A percentile compares a stretch with the other conserved stretches of the same genome.
Conservation (phyloP, 495 filamentous ascomycete species). For the Xylaria intraflava region DNA sequence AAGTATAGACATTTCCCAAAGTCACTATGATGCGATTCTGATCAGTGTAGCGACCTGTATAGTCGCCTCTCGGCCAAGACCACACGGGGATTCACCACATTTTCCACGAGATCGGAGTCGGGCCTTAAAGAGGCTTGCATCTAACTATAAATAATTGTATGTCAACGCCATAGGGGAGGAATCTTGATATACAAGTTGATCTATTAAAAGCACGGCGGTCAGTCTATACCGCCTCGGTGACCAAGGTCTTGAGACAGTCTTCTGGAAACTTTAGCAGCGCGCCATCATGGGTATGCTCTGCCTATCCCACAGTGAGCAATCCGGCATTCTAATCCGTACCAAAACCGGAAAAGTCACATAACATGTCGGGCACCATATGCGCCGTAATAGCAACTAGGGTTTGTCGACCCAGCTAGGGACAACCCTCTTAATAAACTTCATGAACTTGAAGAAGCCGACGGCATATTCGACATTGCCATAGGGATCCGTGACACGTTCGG, state of each 20-base stretch:
- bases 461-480: constrained; percentile 55
- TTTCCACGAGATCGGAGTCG: constrained; percentile 7
- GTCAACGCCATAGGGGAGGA: too few species aligned
- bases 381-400: not conserved
- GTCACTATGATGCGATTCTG: not conserved
- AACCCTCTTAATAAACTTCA: constrained; percentile 52
- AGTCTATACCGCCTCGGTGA: not conserved
- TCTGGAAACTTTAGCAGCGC: too few species aligned
- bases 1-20: too few species aligned
- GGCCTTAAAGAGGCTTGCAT: constrained; percentile 3
- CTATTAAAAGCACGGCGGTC: not conserved
- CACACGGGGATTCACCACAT: constrained; percentile 12
- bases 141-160: not conserved
- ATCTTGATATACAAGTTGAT: not conserved
- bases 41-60: constrained; percentile 17
- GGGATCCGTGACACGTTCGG: constrained; percentile 53
- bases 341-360: not conserved
- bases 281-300: too few species aligned
- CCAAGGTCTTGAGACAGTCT: not conserved
- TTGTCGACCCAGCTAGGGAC: constrained; percentile 37
- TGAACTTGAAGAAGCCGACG: constrained; percentile 59
- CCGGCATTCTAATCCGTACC: not conserved
- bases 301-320: too few species aligned
- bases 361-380: not conserved
- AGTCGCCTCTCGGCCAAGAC: constrained; percentile 19